Evolutionary conservation across 2,329 filamentous ascomycete genomes (phyloP).

Genomic region (Sclerotinia minor): DNA sequence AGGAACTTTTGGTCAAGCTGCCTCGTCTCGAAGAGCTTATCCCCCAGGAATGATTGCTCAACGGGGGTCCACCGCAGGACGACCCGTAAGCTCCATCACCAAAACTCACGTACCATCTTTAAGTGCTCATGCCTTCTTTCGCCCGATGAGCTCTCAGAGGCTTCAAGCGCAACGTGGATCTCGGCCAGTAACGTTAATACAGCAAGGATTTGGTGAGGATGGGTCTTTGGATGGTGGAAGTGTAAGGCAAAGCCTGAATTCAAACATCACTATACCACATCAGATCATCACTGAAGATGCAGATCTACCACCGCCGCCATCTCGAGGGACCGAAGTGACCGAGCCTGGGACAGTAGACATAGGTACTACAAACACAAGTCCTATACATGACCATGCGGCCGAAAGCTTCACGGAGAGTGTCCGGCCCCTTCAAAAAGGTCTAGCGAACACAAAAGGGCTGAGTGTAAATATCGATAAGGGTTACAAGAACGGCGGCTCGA

Average conservation of each 20-base stretch:
- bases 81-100: slow-evolving; percentile 67
- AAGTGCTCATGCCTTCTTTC: slow-evolving; percentile 88
- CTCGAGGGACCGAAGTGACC: slow-evolving; percentile 78
- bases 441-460: slow-evolving; percentile 45
- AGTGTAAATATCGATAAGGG: slow-evolving; percentile 61
- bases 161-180: slow-evolving; percentile 80
- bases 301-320: slow-evolving; percentile 62
- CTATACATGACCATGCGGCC: slow-evolving; percentile 58
- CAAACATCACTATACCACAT: slow-evolving; percentile 44
- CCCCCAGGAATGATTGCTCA: slow-evolving; percentile 11
- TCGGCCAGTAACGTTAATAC: slow-evolving; percentile 45
- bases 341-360: slow-evolving; percentile 62
- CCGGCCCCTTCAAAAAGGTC: slow-evolving; percentile 59
- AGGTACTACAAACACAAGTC: slow-evolving; percentile 72
- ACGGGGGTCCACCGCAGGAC: slow-evolving; percentile 47
- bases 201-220: slow-evolving; percentile 44
- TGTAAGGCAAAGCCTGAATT: slow-evolving; percentile 59
- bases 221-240: slow-evolving; percentile 48
- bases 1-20: slow-evolving; percentile 52
- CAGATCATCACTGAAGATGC: slow-evolving; percentile 46
- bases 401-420: slow-evolving; percentile 75
- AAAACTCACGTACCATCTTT: slow-evolving; percentile 88
- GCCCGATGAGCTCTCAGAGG: slow-evolving; percentile 94
- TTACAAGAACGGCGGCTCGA: slow-evolving; percentile 54
- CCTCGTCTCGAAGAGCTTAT: slow-evolving; percentile 54